Evolutionary conservation across 768 basidiomycete species (phyloP), one percentile per base, ranked within the genome.

Genomic region (Russula griseocarnosa): DNA sequence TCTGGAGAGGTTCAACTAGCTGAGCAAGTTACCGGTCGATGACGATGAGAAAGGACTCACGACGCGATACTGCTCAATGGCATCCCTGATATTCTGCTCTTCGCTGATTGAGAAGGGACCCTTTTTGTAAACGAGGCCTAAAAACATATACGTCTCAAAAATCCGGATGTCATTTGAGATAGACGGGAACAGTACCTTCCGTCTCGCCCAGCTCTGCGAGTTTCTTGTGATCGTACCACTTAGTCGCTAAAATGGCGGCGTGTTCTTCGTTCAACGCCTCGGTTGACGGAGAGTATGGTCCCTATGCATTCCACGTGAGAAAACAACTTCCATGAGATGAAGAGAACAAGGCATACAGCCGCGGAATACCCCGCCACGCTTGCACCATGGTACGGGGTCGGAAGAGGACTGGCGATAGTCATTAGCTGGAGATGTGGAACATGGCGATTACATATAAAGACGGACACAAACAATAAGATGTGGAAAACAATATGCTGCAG

Each of bases 111-210:
- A 63, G 8, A 63, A 63, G 16, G 34, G 26, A 34, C 28, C 62
- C 30, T 53, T 59, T 20, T 61, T 61, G 52, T 54, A 58, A 28
- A 63, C 51, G 46, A 61, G 60, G 36, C 60, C 60, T 61, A 16
- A 20, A 36, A 36, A 46, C 3, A 8, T 11, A 24, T 46, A n/a
- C 5, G 8, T 38, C 20, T 22, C 34, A 34, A 30, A 36, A 6
- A 40, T 20, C 32, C 20, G n/a, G 14, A 22, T 3, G 8, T 40
- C 26, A 10, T 7, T 34, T 1, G 24, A 4, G 26, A 46, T 36
- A 44, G 14, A 34, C 32, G 13, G 46, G 16, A n/a, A 54, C 16
- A 34, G 20, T 22, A 63, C 58, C 62, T 59, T 63, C 58, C 5
- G 28, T 30, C 10, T 59, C 58, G 7, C 62, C 52, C 16, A 59